Evolutionary conservation across 495 filamentous ascomycete genomes (phyloP), one percentile per base, ranked within the genome.

Genomic region (Clavariopsis aquatica): DNA sequence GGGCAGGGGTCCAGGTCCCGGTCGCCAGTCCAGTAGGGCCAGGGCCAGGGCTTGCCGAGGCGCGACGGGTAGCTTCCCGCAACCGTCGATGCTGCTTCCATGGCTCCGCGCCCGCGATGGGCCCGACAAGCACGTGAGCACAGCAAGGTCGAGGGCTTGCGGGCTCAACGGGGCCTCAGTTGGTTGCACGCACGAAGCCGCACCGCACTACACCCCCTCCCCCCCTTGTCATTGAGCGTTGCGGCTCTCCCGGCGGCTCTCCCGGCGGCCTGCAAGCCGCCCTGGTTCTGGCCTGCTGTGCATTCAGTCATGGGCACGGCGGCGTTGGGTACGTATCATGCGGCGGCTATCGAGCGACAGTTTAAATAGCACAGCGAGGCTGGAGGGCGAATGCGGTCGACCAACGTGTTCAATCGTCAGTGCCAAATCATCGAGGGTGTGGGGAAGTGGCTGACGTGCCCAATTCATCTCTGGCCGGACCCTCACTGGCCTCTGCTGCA

Each of bases 351-450:
- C 64, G 58, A 52, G 64, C 64, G 34, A 49, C 38, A 34, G 22
- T 61, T n/a, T 41, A 57, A 62, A 57, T 34, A 31, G 23, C 19
- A 54, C 24, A 27, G 26, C 53, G 53, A 45, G 57, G 57, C 57
- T 51, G 49, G 43, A 62, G 19, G 58, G 23, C 64, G 64, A 67
- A 67, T 67, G 57, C 59, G 29, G 31, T 49, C 7, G 8, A 29
- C 29, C 45, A 67, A 67, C 64, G 64, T 67, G 64, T 67, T 62
- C 52, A 51, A 49, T 57, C 56, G 49, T 67, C 51, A 67, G 38
- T 45, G 51, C 52, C 46, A 38, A 53, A 57, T 58, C 57, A 61
- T 15, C 49, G n/a, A 12, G 20, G 2, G 52, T 67, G 57, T 62
- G 64, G 64, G 64, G 64, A 62, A 49, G 47, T 52, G 64, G 58